phyloP scores from a whole-genome alignment of 108 stramenopile genomes.

The Skeletonema tropicum region DNA sequence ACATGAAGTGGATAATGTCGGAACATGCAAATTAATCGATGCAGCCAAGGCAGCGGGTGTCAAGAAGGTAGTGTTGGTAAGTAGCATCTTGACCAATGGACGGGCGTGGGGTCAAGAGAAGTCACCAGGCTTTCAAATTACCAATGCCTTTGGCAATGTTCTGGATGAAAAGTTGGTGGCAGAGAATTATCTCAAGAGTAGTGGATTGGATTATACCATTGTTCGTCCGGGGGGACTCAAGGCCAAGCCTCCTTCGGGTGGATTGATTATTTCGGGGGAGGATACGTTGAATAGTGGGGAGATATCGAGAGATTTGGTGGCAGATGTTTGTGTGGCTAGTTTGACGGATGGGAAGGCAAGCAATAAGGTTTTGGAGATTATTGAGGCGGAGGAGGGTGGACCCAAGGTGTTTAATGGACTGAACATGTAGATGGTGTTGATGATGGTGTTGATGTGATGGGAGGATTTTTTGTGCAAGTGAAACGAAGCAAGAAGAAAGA shows the following conservation, averaged over 20 bases:
- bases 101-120: conserved; percentile 83
- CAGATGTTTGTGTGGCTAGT: conserved; percentile 83
- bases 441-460: no score
- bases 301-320: conserved; percentile 81
- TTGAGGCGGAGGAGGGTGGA: conserved; percentile 65
- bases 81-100: conserved; percentile 80
- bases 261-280: conserved; percentile 63
- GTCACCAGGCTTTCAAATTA: conserved; percentile 78
- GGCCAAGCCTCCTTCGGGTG: conserved; percentile 69
- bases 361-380: conserved; percentile 86
- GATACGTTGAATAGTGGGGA: conserved; percentile 81
- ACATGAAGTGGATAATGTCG: conserved; percentile 84
- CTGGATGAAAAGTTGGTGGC: conserved; percentile 83
- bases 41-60: conserved; percentile 78
- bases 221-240: conserved; percentile 84
- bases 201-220: conserved; percentile 86
- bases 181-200: conserved; percentile 63
- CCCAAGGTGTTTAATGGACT: conserved; percentile 78
- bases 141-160: conserved; percentile 85
- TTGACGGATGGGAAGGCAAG: conserved; percentile 72
- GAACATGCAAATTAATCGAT: conserved; percentile 77
- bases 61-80: conserved; percentile 80
- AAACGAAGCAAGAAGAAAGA: no score
- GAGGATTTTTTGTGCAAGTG: no score
- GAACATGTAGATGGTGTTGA: conserved; percentile 49